A percentile compares a stretch with the other conserved stretches of the same genome.
phyloP scores from a whole-genome alignment of 1,139 yeast species.

The Saccharomyces hybrid region DNA sequence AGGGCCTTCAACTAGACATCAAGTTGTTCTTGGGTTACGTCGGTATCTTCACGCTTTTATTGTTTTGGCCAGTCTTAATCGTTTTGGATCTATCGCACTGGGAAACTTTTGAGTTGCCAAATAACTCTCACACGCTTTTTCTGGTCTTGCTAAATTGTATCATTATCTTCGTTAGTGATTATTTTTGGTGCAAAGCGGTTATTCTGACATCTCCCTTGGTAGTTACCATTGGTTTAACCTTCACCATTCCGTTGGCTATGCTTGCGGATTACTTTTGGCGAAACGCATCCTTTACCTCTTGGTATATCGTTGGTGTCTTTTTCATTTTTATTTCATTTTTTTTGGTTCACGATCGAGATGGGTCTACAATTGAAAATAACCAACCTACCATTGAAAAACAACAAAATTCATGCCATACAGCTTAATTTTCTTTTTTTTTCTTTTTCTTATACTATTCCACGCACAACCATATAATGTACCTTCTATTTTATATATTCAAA shows the following conservation, averaged over 20 bases:
- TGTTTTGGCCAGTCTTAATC: conserved; percentile 78
- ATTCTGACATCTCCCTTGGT: conserved; percentile 86
- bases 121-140: conserved; percentile 41
- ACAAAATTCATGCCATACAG: not conserved
- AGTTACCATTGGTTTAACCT: conserved; percentile 87
- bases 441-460: not conserved
- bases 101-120: conserved; percentile 69
- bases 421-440: not conserved
- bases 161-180: conserved; percentile 79
- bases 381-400: not conserved
- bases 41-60: conserved; percentile 67
- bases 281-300: not conserved
- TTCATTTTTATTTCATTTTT: not conserved
- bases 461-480: not conserved
- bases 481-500: not conserved
- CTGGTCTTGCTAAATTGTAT: conserved; percentile 58
- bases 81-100: conserved; percentile 53
- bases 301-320: not conserved
- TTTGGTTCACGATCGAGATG: not conserved
- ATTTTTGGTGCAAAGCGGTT: conserved; percentile 94
- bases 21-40: conserved; percentile 90
- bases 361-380: not conserved
- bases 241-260: conserved; percentile 90
- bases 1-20: conserved; percentile 61
- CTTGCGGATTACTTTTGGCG: conserved; percentile 1